phyloP scores from a whole-genome alignment of 495 filamentous ascomycete species.

The Penicillium cosmopolitanum region DNA sequence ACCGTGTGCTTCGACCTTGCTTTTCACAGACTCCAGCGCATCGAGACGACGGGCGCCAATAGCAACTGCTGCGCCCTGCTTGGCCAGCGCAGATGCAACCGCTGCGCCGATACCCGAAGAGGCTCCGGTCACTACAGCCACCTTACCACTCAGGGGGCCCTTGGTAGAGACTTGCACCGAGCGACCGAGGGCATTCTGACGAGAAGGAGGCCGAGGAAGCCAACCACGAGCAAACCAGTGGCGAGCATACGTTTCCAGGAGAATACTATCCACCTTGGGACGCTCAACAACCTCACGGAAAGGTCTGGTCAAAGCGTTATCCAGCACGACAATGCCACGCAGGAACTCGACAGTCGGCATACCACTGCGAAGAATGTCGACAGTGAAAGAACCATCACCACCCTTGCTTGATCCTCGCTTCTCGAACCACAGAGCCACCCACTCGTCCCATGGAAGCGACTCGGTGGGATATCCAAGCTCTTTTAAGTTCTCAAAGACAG shows the following conservation, averaged over 20 bases:
- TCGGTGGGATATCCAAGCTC: constrained; percentile 66
- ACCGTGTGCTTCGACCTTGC: constrained; percentile 48
- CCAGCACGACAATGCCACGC: constrained; percentile 60
- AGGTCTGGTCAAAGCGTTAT: constrained; percentile 59
- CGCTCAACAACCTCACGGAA: constrained; percentile 59
- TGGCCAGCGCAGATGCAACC: constrained; percentile 51
- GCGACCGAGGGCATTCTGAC: constrained; percentile 39
- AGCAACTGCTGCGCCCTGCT: constrained; percentile 63
- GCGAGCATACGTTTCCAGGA: constrained; percentile 67
- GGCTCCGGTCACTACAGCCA: constrained; percentile 55
- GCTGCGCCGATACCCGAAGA: constrained; percentile 56
- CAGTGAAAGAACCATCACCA: constrained; percentile 62
- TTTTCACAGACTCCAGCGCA: constrained; percentile 60
- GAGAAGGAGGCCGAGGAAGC: constrained; percentile 57
- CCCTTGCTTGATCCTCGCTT: constrained; percentile 58
- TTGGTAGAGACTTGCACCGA: constrained; percentile 36
- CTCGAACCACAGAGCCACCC: constrained; percentile 64
- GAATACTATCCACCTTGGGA: constrained; percentile 59
- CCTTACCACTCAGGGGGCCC: constrained; percentile 56
- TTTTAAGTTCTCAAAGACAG: constrained; percentile 58
- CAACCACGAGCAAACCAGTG: constrained; percentile 73
- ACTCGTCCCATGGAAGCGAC: constrained; percentile 61
- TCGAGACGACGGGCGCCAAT: constrained; percentile 65
- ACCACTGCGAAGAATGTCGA: constrained; percentile 56
- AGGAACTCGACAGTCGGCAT: constrained; percentile 69